Evolutionary conservation across 441 rosid genomes (phyloP).

Genomic region (Syzygium malaccense): DNA sequence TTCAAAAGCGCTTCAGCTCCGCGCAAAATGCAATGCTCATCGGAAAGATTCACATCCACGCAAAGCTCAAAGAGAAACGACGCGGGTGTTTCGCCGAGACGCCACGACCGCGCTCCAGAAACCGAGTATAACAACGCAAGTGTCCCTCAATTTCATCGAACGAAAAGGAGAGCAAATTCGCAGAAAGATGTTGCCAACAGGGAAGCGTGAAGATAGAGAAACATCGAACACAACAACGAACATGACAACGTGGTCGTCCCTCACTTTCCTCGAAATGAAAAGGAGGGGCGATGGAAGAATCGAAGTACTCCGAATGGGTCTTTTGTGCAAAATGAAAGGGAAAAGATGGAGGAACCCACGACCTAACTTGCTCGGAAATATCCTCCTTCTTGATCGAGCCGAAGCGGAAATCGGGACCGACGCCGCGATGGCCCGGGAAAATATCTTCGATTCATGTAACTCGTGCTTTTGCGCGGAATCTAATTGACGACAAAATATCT

Average conservation of each 20-base stretch:
- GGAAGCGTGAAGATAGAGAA: not conserved
- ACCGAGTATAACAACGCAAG: not conserved
- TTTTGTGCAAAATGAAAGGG: too few species aligned
- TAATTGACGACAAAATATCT: too few species aligned
- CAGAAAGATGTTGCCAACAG: not conserved
- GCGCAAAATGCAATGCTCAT: not conserved
- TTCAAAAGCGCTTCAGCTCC: not conserved
- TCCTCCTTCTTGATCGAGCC: too few species aligned
- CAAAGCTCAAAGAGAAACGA: not conserved
- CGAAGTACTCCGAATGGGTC: too few species aligned
- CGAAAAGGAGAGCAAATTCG: not conserved
- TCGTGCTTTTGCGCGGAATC: not conserved
- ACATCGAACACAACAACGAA: not conserved
- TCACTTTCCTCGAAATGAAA: not conserved
- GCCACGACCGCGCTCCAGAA: not conserved
- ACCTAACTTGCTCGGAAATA: not conserved
- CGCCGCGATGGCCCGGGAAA: not conserved
- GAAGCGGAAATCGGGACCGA: too few species aligned
- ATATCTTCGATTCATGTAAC: not conserved
- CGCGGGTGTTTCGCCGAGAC: not conserved
- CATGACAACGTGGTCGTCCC: not conserved
- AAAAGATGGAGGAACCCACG: not conserved
- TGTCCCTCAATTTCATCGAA: not conserved
- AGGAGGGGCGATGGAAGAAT: not conserved
- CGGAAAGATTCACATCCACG: not conserved